Evolutionary conservation across 805 yeast genomes (phyloP).

Genomic region (Candida schatavii): DNA sequence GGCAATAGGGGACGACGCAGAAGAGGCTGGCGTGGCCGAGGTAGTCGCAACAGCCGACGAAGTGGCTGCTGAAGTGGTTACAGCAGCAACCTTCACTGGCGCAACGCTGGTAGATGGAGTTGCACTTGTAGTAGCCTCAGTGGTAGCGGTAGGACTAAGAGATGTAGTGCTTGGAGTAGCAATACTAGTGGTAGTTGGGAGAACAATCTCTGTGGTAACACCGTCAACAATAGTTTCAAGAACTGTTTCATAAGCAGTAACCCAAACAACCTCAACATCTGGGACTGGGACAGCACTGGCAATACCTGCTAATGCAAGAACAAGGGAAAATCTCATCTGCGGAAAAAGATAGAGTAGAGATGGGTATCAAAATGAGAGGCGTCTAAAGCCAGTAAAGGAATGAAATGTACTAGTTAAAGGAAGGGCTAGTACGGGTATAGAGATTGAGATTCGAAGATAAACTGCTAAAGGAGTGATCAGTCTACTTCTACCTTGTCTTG

Average conservation of each 20-base stretch:
- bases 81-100: constrained; percentile 3
- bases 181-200: constrained; percentile 5
- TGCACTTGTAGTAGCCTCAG: constrained; percentile 11
- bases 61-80: constrained; percentile 7
- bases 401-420: constrained; percentile 5
- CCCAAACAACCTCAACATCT: constrained; percentile 20
- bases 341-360: too few species aligned
- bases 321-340: constrained; percentile 17
- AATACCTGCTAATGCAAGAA: constrained; percentile 14
- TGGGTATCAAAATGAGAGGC: background rate
- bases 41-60: constrained; percentile 10
- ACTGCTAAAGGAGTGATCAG: constrained; percentile 1
- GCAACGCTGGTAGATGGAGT: constrained; percentile 8
- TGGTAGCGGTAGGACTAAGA: constrained; percentile 9
- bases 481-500: background rate
- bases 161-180: constrained; percentile 11
- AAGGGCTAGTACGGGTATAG: constrained; percentile 4
- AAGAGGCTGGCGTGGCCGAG: constrained; percentile 15
- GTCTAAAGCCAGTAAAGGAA: too few species aligned
- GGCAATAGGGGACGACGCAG: constrained; percentile 13
- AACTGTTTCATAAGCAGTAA: constrained; percentile 22
- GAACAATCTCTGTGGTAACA: constrained; percentile 3
- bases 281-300: constrained; percentile 27
- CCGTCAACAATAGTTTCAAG: constrained; percentile 6
- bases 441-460: background rate